Evolutionary conservation across 2,329 filamentous ascomycete genomes (phyloP).

Genomic region (Aspergillus sergii): DNA sequence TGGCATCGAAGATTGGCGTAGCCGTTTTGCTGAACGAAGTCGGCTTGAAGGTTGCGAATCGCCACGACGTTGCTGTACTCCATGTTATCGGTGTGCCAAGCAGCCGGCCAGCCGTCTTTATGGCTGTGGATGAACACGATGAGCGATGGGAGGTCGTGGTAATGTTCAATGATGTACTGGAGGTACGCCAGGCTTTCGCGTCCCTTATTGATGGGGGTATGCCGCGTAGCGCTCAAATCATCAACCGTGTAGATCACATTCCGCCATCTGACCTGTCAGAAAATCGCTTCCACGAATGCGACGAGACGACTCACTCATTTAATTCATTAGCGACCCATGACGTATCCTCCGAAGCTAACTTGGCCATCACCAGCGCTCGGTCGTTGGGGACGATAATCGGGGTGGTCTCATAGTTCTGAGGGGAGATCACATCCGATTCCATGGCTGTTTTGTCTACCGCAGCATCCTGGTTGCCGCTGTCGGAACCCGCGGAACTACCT

Average conservation of each 20-base stretch:
- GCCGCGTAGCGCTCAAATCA: slow-evolving; percentile 31
- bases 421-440: slow-evolving; percentile 3
- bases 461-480: not conserved
- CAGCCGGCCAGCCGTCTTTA: slow-evolving; percentile 44
- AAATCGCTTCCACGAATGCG: not conserved
- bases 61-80: slow-evolving; percentile 57
- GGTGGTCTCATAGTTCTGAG: slow-evolving; percentile 28
- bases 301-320: slow-evolving; percentile 39
- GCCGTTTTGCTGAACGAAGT: slow-evolving; percentile 54
- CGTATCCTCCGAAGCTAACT: slow-evolving; percentile 46
- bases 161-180: slow-evolving; percentile 51
- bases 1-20: slow-evolving; percentile 63
- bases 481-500: slow-evolving; percentile 11
- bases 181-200: slow-evolving; percentile 50
- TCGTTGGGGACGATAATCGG: slow-evolving; percentile 37
- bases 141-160: slow-evolving; percentile 52
- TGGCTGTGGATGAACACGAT: slow-evolving; percentile 61
- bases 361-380: slow-evolving; percentile 49
- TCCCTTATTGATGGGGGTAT: slow-evolving; percentile 46
- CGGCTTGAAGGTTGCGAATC: slow-evolving; percentile 52
- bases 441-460: not conserved
- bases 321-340: slow-evolving; percentile 49
- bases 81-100: slow-evolving; percentile 62
- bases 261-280: slow-evolving; percentile 42
- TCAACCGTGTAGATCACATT: slow-evolving; percentile 49